Base-by-base conservation (phyloP, 345 rosid genomes). In the Camelina neglecta region DNA sequence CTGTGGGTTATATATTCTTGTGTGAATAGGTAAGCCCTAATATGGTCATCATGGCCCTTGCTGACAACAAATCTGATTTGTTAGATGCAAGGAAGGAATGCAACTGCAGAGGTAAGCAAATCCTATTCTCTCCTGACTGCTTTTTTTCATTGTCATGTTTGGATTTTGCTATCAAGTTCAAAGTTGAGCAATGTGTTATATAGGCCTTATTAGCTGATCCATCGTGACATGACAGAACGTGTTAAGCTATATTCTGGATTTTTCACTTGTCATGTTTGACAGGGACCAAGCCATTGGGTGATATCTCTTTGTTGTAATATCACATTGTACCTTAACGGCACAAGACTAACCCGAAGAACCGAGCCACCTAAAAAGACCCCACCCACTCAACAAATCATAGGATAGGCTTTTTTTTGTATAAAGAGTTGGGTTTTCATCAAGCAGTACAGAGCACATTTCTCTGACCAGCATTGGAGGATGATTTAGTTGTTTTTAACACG, bases 101-200 rank as follows among this genome's bases (percentile, higher is more conserved):
- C 24, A 23, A 15, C 86, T 12, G 85, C 88, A 4, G 95, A 92
- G 96, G 97, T 75, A 83, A 83, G 88, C 83, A 48, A 58, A 36
- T 72, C 18, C 20, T 45, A 26, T 67, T 59, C 70, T 64, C 41
- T 67, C 60, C 50, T 53, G 23, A 48, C 47, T 54, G 42, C 18
- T 44, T 49, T 70, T 33, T 47, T 36, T 69, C 39, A 5, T 10
- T 48, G 6, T 70, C 38, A 6, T 23, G 50, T 59, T 57, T 23
- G 60, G 55, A 21, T 65, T 12, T 50, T 50, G 11, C 36, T 57
- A 16, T 63, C 33, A 45, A 33, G 65, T 47, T 26, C 29, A 60
- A 60, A 51, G 20, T 60, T 42, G 38, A 68, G 61, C n/a, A 6
- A 33, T 56, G 38, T 60, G 61, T 60, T 9, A 51, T 13, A 65